Evolutionary conservation across 306 rosid genomes (phyloP), one percentile per base, ranked within the genome.

Genomic region (Acmispon strigosus): DNA sequence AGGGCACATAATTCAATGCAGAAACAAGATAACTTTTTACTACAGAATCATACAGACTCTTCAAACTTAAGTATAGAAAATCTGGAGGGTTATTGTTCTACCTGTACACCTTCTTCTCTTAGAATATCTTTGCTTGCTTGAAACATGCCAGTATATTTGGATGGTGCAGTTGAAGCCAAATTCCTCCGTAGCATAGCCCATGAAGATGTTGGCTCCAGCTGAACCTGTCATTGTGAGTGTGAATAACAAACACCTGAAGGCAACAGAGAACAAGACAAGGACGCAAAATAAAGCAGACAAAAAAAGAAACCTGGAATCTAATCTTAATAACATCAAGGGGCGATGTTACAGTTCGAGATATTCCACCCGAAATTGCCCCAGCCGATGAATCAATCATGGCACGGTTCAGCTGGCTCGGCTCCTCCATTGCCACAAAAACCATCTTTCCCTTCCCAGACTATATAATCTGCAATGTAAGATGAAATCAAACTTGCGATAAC

Each of bases 301-400:
- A 56, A 2, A 0, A 8, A 56, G 42, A 17, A 10, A 90, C 98
- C 92, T 94, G 98, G 62, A 94, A 94, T 76, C 97, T 84, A 84
- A 94, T 94, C 87, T 94, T 94, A 70, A 94, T 94, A 69, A 94
- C 98, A 62, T 94, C 98, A 58, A 90, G 96, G 29, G 97, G 98
- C 12, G 97, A 90, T 34, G 98, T 94, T 7, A 94, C 90, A 2
- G 90, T 94, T 62, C 97, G 81, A 27, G 98, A 90, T 20, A 94
- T 84, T 20, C 85, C 96, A 32, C 98, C 97, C 10, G 98, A 84
- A 71, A 87, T 83, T 27, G 96, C 92, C 10, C 98, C 98, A 8
- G 98, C 97, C 13, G 86, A 51, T 17, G 91, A 51, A 80, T 87
- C 96, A 36, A 87, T 77, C 56, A 76, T 3, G 43, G 89, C 92